phyloP scores from a whole-genome alignment of 345 rosid genomes.

The Populus nigra region DNA sequence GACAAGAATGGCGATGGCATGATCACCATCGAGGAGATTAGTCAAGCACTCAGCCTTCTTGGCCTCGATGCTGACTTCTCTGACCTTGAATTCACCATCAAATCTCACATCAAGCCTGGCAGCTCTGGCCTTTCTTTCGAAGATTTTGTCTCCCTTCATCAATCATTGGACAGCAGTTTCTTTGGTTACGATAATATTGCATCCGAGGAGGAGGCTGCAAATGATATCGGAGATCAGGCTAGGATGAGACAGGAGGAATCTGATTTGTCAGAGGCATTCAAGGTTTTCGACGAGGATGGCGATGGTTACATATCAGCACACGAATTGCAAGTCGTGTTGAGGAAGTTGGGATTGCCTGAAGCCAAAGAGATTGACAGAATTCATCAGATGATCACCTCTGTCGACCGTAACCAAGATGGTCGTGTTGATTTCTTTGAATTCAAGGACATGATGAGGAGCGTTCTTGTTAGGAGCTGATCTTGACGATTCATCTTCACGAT shows the following conservation, averaged over 20 bases:
- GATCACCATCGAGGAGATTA: constrained; percentile 61
- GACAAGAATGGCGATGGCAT: constrained; percentile 76
- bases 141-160: constrained; percentile 63
- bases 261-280: constrained; percentile 83
- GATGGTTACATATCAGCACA: constrained; percentile 83
- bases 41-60: constrained; percentile 58
- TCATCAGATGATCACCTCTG: constrained; percentile 77
- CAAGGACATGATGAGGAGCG: constrained; percentile 83
- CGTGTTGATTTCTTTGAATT: constrained; percentile 86
- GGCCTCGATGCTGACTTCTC: constrained; percentile 63
- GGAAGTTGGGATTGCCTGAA: constrained; percentile 69
- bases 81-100: constrained; percentile 55
- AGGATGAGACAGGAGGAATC: constrained; percentile 47
- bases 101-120: constrained; percentile 52
- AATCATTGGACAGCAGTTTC: constrained; percentile 49
- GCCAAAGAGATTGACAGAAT: constrained; percentile 68
- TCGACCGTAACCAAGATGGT: constrained; percentile 74
- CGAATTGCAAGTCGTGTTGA: constrained; percentile 68
- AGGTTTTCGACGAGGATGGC: constrained; percentile 88
- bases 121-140: constrained; percentile 54
- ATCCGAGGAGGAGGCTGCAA: neutral
- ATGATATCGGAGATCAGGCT: neutral
- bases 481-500: neutral
- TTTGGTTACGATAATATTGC: constrained; percentile 26
- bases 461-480: constrained; percentile 26